Evolutionary conservation across 495 filamentous ascomycete genomes (phyloP).

Genomic region (Podospora comata): DNA sequence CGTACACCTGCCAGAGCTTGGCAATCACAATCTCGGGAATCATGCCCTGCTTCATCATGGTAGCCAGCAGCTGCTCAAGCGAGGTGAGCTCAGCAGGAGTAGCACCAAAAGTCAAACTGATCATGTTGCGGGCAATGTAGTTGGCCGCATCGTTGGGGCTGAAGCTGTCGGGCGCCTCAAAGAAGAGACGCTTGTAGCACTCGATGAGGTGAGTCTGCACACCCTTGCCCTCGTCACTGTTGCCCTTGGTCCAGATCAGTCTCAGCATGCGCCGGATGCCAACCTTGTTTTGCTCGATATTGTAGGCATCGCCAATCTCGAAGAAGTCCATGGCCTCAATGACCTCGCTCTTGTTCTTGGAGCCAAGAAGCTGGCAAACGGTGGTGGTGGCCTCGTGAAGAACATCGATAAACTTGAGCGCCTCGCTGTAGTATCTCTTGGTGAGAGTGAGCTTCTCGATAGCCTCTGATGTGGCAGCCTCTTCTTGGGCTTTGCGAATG

Average conservation of each 20-base stretch:
- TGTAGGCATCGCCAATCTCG: conserved; percentile 89
- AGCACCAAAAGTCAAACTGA: conserved; percentile 92
- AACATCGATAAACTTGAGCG: conserved; percentile 91
- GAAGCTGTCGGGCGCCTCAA: conserved; percentile 86
- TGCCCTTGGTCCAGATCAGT: conserved; percentile 98
- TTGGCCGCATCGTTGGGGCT: conserved; percentile 87
- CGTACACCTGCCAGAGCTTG: conserved; percentile 97
- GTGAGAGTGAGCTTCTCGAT: conserved; percentile 84
- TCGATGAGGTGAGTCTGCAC: conserved; percentile 97
- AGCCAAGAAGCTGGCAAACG: conserved; percentile 82
- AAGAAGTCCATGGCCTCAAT: conserved; percentile 99
- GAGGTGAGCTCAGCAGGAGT: conserved; percentile 93
- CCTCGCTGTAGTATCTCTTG: conserved; percentile 84
- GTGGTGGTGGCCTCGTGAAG: conserved; percentile 73
- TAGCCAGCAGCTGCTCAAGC: conserved; percentile 87
- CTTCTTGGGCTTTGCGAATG: conserved; percentile 67
- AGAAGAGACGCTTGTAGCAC: conserved; percentile 93
- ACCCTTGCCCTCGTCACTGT: conserved; percentile 97
- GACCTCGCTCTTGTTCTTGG: conserved; percentile 95
- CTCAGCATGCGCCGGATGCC: conserved; percentile 93
- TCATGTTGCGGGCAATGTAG: conserved; percentile 97
- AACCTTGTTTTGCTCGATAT: conserved; percentile 82
- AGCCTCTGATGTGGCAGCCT: conserved; percentile 65
- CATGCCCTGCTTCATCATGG: conserved; percentile 93
- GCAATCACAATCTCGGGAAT: conserved; percentile 81